A percentile compares a stretch with the other conserved stretches of the same genome.
These are phyloP conservation scores for Scenedesmus sp. DNA, from an alignment of 163 green algal genomes.

Conservation along the genomic window DNA sequence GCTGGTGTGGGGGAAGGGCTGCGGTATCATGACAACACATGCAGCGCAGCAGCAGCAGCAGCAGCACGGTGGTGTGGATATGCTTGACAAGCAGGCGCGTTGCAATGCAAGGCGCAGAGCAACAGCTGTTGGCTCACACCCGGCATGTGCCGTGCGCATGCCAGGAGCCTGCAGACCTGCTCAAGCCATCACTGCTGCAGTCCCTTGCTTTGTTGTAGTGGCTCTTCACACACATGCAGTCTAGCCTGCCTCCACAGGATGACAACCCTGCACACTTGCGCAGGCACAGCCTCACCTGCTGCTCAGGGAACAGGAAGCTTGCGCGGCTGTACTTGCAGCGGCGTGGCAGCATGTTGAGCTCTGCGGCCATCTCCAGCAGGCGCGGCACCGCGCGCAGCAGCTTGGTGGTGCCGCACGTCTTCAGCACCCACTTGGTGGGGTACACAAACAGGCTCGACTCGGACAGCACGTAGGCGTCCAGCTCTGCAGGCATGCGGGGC, in stretches of 20 bases:
- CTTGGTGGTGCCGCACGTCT: slow-evolving; percentile 98
- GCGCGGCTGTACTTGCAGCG: slow-evolving; percentile 94
- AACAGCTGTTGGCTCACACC: too few species aligned
- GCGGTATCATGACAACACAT: slow-evolving; percentile 34
- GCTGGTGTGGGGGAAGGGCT: slow-evolving; percentile 87
- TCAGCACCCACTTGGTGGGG: slow-evolving; percentile 91
- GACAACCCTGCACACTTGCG: not conserved
- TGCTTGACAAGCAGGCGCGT: too few species aligned
- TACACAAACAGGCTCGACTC: slow-evolving; percentile 98
- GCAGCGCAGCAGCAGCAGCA: slow-evolving; percentile 4
- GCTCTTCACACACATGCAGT: not conserved
- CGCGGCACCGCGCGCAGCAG: slow-evolving; percentile 85
- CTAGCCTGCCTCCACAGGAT: too few species aligned
- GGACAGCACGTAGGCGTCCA: slow-evolving; percentile 99
- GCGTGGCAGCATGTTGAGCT: slow-evolving; percentile 75
- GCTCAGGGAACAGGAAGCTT: slow-evolving; percentile 95
- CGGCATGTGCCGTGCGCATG: too few species aligned
- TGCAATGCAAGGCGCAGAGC: not conserved
- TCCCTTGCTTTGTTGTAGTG: not conserved
- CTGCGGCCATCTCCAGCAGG: slow-evolving; percentile 84
- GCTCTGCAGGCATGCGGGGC: slow-evolving; percentile 48
- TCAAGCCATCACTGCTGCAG: not conserved
- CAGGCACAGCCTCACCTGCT: slow-evolving; percentile 73
- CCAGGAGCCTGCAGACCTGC: too few species aligned
- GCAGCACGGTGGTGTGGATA: not conserved